Evolutionary conservation across 2,329 filamentous ascomycete genomes (phyloP).

Genomic region (Calonectria ilicicola): DNA sequence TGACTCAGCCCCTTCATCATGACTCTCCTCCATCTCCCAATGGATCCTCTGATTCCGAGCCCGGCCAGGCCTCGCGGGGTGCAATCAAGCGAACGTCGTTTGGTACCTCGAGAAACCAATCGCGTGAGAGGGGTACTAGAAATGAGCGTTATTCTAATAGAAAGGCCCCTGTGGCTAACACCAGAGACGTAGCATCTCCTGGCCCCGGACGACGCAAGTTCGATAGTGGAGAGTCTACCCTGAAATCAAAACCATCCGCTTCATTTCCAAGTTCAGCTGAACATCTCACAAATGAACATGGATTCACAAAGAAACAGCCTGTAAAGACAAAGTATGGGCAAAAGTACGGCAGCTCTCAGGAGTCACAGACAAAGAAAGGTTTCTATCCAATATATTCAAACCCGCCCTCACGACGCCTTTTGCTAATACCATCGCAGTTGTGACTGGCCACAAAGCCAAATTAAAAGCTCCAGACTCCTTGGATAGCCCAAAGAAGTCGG

Average conservation of each 20-base stretch:
- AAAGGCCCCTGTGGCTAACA: neutral
- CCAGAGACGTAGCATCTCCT: conserved; percentile 11
- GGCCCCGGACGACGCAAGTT: conserved; percentile 33
- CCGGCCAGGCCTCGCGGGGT: conserved; percentile 40
- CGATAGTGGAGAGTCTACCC: neutral
- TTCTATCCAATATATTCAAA: neutral
- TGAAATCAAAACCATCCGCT: neutral
- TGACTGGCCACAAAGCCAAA: conserved; percentile 18
- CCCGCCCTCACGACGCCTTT: neutral
- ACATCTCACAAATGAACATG: conserved; percentile 38
- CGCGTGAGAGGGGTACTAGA: conserved; percentile 12
- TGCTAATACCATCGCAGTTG: conserved; percentile 18
- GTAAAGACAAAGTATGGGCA: conserved; percentile 41
- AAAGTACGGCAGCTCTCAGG: conserved; percentile 37
- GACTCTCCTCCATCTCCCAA: neutral
- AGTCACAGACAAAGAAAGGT: conserved; percentile 38
- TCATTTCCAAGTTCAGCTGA: conserved; percentile 31
- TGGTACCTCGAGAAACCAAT: neutral
- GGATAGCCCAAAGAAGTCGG: conserved; percentile 29
- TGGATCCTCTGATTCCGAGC: conserved; percentile 38
- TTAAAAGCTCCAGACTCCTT: conserved; percentile 29
- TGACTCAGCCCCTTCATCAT: neutral
- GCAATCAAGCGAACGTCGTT: conserved; percentile 52
- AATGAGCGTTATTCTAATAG: conserved; percentile 7
- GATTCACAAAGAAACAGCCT: conserved; percentile 36